phyloP scores from a whole-genome alignment of 257 asterid species.

The Petunia secreta region DNA sequence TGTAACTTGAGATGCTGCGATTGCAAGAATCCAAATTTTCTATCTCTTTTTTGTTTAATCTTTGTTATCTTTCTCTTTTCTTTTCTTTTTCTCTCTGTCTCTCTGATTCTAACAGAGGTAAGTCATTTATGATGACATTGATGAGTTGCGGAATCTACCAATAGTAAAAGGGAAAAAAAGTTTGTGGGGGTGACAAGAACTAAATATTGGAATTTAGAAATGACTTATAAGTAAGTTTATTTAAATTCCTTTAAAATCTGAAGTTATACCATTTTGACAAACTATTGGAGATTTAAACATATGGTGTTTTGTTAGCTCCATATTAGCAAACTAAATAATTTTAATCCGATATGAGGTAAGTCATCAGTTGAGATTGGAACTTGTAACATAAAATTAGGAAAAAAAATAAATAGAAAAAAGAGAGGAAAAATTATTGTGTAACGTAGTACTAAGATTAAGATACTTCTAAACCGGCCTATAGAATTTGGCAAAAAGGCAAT shows the following conservation, averaged over 20 bases:
- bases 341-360: no score
- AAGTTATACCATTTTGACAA: not conserved
- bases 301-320: no score
- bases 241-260: not conserved
- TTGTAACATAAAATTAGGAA: no score
- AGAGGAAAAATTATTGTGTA: no score
- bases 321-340: no score
- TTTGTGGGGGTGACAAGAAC: not conserved
- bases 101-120: no score
- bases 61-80: no score
- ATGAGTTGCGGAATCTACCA: not conserved
- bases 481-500: not conserved
- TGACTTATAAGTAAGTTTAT: not conserved
- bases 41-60: not conserved
- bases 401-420: no score
- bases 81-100: no score
- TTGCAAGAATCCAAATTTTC: constrained; percentile 8
- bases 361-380: no score
- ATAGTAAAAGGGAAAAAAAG: not conserved
- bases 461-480: not conserved
- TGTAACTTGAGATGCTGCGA: not conserved
- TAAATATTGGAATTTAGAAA: not conserved
- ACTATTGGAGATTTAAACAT: no score
- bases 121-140: not conserved
- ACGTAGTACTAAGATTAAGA: no score